Percentiles rank a stretch among this genome's conserved stretches.
These are phyloP conservation scores for Penicillium malachiteum DNA, from an alignment of 495 filamentous ascomycete species.

Conservation along the genomic window DNA sequence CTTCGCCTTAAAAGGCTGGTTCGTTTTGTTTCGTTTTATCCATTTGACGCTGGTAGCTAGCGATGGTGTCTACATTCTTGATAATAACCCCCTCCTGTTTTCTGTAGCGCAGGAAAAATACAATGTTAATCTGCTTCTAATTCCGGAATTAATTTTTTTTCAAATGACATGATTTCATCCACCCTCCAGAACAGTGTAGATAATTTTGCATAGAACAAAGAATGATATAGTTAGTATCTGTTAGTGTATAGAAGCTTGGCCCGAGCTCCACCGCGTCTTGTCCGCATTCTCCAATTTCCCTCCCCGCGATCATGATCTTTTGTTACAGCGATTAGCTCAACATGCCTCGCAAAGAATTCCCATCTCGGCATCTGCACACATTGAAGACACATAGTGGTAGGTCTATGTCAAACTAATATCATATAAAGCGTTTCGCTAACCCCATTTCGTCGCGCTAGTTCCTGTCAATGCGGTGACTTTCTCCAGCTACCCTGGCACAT, in stretches of 20 bases:
- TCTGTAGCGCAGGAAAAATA: conserved; percentile 37
- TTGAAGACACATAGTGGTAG: conserved; percentile 50
- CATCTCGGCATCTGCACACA: conserved; percentile 37
- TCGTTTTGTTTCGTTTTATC: conserved; percentile 38
- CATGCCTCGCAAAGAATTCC: conserved; percentile 39
- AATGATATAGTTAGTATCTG: neutral
- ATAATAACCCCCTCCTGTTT: conserved; percentile 50
- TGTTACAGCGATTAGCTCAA: neutral
- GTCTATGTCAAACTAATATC: neutral
- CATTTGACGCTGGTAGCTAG: conserved; percentile 49
- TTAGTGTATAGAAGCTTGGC: neutral
- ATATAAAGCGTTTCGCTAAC: neutral
- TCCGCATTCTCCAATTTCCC: neutral
- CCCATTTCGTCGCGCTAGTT: conserved; percentile 19
- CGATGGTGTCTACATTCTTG: conserved; percentile 50
- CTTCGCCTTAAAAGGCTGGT: conserved; percentile 27
- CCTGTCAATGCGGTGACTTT: conserved; percentile 44
- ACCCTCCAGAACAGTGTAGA: no score
- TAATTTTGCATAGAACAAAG: neutral
- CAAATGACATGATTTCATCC: neutral
- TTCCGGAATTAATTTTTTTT: conserved; percentile 15
- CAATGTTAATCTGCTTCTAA: conserved; percentile 7
- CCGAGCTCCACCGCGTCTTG: conserved; percentile 1
- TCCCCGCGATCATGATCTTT: neutral
- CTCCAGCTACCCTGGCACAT: conserved; percentile 38